A percentile compares a stretch with the other conserved stretches of the same genome.
Conservation (phyloP, 129 eudicot genomes). For the Centrapalus pauciflorus region DNA sequence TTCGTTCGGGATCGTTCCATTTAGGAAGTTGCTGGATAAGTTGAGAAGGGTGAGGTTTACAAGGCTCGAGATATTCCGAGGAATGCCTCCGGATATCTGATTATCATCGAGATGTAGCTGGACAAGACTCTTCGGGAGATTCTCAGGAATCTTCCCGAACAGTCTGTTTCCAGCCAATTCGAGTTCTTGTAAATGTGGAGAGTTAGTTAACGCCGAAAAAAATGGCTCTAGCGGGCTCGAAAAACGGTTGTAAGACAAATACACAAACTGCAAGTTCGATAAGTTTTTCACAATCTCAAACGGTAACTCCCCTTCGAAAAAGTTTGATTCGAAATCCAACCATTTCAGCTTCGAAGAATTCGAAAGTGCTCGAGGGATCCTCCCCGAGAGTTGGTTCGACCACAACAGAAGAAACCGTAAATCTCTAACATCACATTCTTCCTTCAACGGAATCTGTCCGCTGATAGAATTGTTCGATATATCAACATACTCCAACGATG, state of each 20-base stretch:
- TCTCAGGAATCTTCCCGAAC: slow-evolving; percentile 55
- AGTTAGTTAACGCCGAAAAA: slow-evolving; percentile 49
- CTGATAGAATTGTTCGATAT: slow-evolving; percentile 68
- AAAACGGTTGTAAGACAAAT: slow-evolving; percentile 63
- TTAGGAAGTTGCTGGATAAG: slow-evolving; percentile 54
- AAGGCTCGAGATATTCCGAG: slow-evolving; percentile 60
- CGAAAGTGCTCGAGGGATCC: slow-evolving; percentile 53
- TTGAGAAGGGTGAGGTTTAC: slow-evolving; percentile 70
- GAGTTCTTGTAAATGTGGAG: slow-evolving; percentile 70
- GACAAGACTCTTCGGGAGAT: slow-evolving; percentile 47
- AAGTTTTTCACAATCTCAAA: slow-evolving; percentile 41
- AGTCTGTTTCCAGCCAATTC: slow-evolving; percentile 72
- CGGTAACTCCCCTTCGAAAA: slow-evolving; percentile 57
- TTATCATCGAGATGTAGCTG: slow-evolving; percentile 69
- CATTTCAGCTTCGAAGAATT: slow-evolving; percentile 71
- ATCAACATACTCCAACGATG: slow-evolving; percentile 67
- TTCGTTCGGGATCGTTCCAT: slow-evolving; percentile 51
- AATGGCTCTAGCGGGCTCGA: slow-evolving; percentile 57
- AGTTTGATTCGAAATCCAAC: slow-evolving; percentile 68
- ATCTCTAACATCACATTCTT: slow-evolving; percentile 47
- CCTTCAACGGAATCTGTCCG: slow-evolving; percentile 51
- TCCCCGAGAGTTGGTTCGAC: slow-evolving; percentile 66
- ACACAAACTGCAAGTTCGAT: slow-evolving; percentile 55
- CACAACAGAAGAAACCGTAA: slow-evolving; percentile 62
- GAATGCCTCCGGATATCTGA: slow-evolving; percentile 57